These are phyloP conservation scores for Cucurbita pepo DNA, from an alignment of 306 rosid genomes.

Conservation along the genomic window DNA sequence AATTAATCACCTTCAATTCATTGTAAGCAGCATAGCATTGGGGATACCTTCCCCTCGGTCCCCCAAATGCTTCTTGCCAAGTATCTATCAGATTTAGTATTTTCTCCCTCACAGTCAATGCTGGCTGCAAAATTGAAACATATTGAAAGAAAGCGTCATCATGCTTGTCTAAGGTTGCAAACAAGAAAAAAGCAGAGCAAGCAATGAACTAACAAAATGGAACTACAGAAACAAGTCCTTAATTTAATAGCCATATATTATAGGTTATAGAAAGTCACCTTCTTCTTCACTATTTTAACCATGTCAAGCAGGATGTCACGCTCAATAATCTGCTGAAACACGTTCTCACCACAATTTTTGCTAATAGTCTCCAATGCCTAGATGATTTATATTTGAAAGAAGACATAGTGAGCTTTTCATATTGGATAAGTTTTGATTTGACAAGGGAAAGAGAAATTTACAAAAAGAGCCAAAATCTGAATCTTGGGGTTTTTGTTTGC, in stretches of 20 bases:
- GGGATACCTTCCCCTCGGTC: constrained; percentile 62
- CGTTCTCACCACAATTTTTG: constrained; percentile 86
- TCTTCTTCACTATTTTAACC: constrained; percentile 96
- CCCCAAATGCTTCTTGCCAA: constrained; percentile 99
- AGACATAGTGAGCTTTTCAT: not conserved
- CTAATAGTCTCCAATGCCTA: constrained; percentile 86
- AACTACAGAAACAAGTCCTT: constrained; percentile 5
- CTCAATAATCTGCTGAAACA: constrained; percentile 73
- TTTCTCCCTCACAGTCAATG: constrained; percentile 82
- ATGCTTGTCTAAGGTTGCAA: not conserved
- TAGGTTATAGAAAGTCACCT: constrained; percentile 25
- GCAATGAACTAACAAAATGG: constrained; percentile 3
- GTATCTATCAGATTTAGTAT: constrained; percentile 67
- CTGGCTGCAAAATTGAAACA: constrained; percentile 57
- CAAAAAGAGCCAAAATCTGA: constrained; percentile 88
- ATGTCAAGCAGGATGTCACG: constrained; percentile 84
- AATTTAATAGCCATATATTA: not conserved
- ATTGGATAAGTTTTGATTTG: not conserved
- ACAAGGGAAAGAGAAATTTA: constrained; percentile 28
- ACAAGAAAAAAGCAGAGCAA: not conserved
- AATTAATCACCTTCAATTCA: constrained; percentile 53
- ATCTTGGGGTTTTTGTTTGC: constrained; percentile 62
- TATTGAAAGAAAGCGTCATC: constrained; percentile 20
- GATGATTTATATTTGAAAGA: constrained; percentile 12
- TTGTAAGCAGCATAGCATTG: constrained; percentile 78